Conservation (phyloP, 208 protist genomes). For the Leishmania guyanensis region DNA sequence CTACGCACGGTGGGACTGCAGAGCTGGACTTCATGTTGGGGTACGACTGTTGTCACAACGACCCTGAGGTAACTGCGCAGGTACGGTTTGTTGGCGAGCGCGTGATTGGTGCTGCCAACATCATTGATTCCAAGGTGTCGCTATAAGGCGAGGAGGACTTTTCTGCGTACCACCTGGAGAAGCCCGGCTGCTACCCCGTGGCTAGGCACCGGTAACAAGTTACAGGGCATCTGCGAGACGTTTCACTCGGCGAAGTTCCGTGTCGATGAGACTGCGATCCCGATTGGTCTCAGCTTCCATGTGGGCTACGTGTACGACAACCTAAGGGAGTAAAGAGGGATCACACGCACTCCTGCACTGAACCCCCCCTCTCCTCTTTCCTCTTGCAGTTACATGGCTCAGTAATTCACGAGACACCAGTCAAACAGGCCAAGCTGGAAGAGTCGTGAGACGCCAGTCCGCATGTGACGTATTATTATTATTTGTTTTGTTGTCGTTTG, state of each 20-base stretch:
- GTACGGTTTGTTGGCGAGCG: conserved; percentile 38
- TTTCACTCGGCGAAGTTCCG: conserved; percentile 56
- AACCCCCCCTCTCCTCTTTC: background rate
- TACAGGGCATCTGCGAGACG: conserved; percentile 25
- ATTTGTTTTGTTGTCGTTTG: background rate
- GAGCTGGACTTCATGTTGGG: conserved; percentile 41
- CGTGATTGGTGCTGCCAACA: conserved; percentile 32
- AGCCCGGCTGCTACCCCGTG: conserved; percentile 50
- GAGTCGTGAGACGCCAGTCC: background rate
- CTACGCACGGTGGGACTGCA: conserved; percentile 46
- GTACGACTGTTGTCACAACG: conserved; percentile 71
- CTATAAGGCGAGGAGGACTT: conserved; percentile 60
- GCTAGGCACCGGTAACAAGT: conserved; percentile 45
- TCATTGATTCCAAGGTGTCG: conserved; percentile 28
- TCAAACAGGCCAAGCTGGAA: background rate
- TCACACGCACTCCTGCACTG: background rate
- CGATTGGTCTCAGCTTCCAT: conserved; percentile 43
- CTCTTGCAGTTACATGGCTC: background rate
- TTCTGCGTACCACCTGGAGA: conserved; percentile 42
- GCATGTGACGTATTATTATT: background rate
- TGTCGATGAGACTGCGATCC: conserved; percentile 49
- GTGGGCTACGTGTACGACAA: conserved; percentile 53
- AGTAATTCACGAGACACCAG: background rate
- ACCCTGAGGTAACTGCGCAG: conserved; percentile 45
- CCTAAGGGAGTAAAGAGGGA: conserved; percentile 1